phyloP scores from a whole-genome alignment of 2,329 filamentous ascomycete genomes.

The Hymenoscyphus repandus region DNA sequence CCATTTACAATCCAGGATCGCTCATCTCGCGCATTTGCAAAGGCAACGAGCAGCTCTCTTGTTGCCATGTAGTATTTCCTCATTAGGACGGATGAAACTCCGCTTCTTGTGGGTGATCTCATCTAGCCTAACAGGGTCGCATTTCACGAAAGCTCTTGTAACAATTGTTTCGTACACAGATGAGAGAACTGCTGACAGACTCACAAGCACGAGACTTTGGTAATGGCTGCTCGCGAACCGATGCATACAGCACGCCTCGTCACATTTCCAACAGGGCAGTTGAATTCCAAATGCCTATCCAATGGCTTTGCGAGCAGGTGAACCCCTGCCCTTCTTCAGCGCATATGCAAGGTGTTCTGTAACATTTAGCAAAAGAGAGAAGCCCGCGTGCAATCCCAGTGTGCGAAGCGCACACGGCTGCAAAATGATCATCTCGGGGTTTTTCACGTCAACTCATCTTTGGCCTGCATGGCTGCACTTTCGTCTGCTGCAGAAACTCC shows the following conservation, averaged over 20 bases:
- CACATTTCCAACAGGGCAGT: slow-evolving; percentile 1
- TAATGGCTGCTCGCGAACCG: too few relatives aligned
- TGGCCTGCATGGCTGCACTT: background rate
- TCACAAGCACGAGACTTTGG: too few relatives aligned
- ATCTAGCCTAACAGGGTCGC: background rate
- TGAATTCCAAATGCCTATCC: background rate
- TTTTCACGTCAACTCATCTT: slow-evolving; percentile 3
- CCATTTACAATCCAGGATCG: too few relatives aligned
- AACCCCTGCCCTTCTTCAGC: slow-evolving; percentile 2
- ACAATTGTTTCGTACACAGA: background rate
- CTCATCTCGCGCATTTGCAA: too few relatives aligned
- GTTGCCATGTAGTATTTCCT: background rate
- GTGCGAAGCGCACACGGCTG: background rate
- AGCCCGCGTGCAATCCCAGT: too few relatives aligned
- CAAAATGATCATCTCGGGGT: background rate
- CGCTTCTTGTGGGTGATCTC: too few relatives aligned
- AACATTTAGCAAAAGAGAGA: background rate
- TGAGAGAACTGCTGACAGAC: background rate
- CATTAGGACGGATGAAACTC: too few relatives aligned
- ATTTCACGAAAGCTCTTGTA: background rate
- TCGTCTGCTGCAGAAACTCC: background rate
- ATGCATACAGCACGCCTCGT: background rate
- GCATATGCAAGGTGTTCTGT: slow-evolving; percentile 1
- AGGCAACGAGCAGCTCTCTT: background rate
- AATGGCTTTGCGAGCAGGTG: slow-evolving; percentile 1